Conservation (phyloP, 1,284 basidiomycete species). For the Exobasidium rhododendri region DNA sequence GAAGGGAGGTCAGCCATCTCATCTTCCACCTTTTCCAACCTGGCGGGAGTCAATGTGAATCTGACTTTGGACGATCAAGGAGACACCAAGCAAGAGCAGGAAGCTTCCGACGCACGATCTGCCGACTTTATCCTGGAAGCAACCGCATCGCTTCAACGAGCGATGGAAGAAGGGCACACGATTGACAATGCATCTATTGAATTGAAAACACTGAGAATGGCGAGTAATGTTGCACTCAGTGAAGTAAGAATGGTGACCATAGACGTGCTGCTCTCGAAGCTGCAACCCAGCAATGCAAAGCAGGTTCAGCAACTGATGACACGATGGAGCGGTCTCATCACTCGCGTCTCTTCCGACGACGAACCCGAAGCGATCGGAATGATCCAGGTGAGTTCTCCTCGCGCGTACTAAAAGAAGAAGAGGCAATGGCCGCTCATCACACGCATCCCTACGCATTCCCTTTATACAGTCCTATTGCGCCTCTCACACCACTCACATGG, state of each 20-base stretch:
- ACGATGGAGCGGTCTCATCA: slow-evolving; percentile 56
- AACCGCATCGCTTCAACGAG: slow-evolving; percentile 74
- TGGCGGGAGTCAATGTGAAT: slow-evolving; percentile 18
- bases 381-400: slow-evolving; percentile 24
- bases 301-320: slow-evolving; percentile 45
- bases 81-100: slow-evolving; percentile 39
- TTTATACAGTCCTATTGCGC: slow-evolving; percentile 46
- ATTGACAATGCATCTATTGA: slow-evolving; percentile 88
- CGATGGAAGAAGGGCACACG: slow-evolving; percentile 83
- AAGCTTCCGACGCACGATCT: slow-evolving; percentile 34
- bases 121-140: slow-evolving; percentile 76
- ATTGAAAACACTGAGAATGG: slow-evolving; percentile 89
- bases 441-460: neutral
- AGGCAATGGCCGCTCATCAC: neutral
- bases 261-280: slow-evolving; percentile 52
- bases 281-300: slow-evolving; percentile 32
- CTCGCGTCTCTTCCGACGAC: slow-evolving; percentile 52
- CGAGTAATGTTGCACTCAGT: slow-evolving; percentile 76
- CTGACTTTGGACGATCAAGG: slow-evolving; percentile 26
- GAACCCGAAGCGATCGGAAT: slow-evolving; percentile 54
- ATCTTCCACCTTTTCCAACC: slow-evolving; percentile 29
- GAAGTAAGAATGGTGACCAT: slow-evolving; percentile 76
- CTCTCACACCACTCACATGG: slow-evolving; percentile 20
- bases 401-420: too few species aligned
- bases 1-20: slow-evolving; percentile 40